Base-by-base conservation (phyloP, 371 early-diverging fungal genomes). In the Mortierella sp. region DNA sequence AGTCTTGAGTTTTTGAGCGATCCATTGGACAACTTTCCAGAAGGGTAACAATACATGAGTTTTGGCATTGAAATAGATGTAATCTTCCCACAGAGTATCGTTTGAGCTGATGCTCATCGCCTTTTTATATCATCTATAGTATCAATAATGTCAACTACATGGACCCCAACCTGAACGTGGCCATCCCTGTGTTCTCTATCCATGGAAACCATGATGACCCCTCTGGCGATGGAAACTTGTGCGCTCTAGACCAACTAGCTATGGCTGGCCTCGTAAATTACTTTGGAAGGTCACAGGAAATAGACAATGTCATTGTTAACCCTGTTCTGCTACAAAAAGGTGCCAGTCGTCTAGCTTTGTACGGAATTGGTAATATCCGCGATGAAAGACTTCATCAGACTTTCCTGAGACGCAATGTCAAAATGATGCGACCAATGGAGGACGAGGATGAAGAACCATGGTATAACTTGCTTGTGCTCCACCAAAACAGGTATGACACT, bases 161-260 rank as follows among this genome's bases (percentile, higher is more conserved):
- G 68, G 96, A 98, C 79, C 93, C 94, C 15, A 97, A 99, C 75
- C 76, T 93, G 31, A 97, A 97, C 68, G 87, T 99, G 29, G 77
- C 89, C 2, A 86, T 97, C 29, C 99, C 99, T 0, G 89, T 99
- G 0, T 97, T 99, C 78, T 91, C 97, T 0, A 99, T 99, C 47
- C 99, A 99, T 82, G 99, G 99, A 0, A 99, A 99, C 86, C 99
- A 99, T 76, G 99, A 99, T 79, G 99, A 99, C 88, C 99, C 99
- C 7, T 88, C 93, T 15, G 99, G 99, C 7, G 89, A 93, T 58
- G 92, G 93, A 31, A 90, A 90, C 69, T 82, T 97, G 51, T 94
- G 95, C 61, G 94, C 98, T 0, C 83, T 99, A 62, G 96, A 99
- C 78, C 77, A 98, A 40, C 85, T 99, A 10, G 87, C 93, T 2